phyloP scores from a whole-genome alignment of 495 filamentous ascomycete species.

The Echria macrotheca region DNA sequence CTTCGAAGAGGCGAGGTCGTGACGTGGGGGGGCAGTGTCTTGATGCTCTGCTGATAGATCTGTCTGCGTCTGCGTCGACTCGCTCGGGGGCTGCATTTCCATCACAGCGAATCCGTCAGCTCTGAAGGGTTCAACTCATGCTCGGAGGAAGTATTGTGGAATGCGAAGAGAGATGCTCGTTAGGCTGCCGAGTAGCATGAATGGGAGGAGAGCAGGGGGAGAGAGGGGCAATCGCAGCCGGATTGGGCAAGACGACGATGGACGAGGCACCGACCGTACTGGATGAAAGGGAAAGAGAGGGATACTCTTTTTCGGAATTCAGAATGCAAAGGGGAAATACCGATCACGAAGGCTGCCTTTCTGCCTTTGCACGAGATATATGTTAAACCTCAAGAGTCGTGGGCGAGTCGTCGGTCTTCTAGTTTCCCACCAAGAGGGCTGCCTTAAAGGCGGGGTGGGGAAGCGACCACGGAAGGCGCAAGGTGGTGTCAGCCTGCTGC shows the following conservation, averaged over 20 bases:
- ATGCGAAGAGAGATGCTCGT: too few species aligned
- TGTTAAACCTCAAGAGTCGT: too few species aligned
- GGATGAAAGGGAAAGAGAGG: not conserved
- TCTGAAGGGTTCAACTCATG: too few species aligned
- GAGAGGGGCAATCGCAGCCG: slow-evolving; percentile 9
- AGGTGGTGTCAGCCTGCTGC: slow-evolving; percentile 20
- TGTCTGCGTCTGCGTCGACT: slow-evolving; percentile 1
- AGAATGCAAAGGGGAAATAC: not conserved
- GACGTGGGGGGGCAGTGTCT: slow-evolving; percentile 1
- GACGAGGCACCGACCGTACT: not conserved
- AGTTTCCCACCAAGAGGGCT: too few species aligned
- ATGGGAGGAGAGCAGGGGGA: slow-evolving; percentile 5
- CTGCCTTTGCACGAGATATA: too few species aligned
- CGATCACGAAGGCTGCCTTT: too few species aligned
- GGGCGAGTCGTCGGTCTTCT: too few species aligned
- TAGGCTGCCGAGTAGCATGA: too few species aligned
- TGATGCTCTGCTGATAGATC: slow-evolving; percentile 1
- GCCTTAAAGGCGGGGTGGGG: slow-evolving; percentile 22
- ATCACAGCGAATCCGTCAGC: slow-evolving; percentile 44
- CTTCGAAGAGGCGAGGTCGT: slow-evolving; percentile 17
- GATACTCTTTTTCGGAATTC: too few species aligned
- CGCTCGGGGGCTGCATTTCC: slow-evolving; percentile 33
- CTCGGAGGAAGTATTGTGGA: too few species aligned
- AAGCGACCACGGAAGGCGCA: too few species aligned
- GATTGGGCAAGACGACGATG: slow-evolving; percentile 2